Evolutionary conservation across 345 rosid species (phyloP).

Genomic region (Corchorus capsularis): DNA sequence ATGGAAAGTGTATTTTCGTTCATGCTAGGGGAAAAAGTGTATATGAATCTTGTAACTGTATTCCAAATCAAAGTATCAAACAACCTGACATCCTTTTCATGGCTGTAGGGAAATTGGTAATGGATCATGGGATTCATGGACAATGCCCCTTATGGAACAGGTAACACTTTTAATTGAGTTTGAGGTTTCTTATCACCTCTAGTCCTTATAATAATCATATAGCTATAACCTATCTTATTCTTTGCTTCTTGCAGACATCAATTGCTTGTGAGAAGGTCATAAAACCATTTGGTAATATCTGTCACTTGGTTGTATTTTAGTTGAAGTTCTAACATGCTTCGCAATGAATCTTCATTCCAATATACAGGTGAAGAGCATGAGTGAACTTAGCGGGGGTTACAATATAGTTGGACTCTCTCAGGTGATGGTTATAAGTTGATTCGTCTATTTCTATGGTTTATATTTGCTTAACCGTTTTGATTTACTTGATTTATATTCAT

Average conservation of each 20-base stretch:
- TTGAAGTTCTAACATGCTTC: slow-evolving; percentile 16
- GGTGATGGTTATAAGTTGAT: slow-evolving; percentile 35
- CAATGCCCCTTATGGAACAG: slow-evolving; percentile 79
- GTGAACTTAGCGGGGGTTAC: slow-evolving; percentile 70
- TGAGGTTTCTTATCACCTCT: slow-evolving; percentile 2
- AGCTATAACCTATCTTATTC: neutral
- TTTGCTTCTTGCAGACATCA: slow-evolving; percentile 57
- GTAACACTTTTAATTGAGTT: slow-evolving; percentile 34
- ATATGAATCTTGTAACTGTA: neutral
- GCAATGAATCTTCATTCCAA: slow-evolving; percentile 17
- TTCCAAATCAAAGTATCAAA: neutral
- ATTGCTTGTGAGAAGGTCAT: slow-evolving; percentile 85
- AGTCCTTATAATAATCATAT: slow-evolving; percentile 14
- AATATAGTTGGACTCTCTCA: slow-evolving; percentile 91
- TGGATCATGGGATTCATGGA: slow-evolving; percentile 95
- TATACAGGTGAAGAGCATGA: slow-evolving; percentile 66
- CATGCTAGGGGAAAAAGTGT: neutral
- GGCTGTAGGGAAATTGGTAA: slow-evolving; percentile 77
- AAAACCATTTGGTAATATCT: slow-evolving; percentile 28
- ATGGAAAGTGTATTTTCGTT: neutral
- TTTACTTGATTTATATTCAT: neutral
- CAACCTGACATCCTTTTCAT: slow-evolving; percentile 6
- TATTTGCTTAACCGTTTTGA: neutral
- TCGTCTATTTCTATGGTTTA: neutral
- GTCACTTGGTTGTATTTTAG: neutral